These are phyloP conservation scores for Hypsizygus marmoreus DNA, from an alignment of 768 basidiomycete species.

Conservation along the genomic window DNA sequence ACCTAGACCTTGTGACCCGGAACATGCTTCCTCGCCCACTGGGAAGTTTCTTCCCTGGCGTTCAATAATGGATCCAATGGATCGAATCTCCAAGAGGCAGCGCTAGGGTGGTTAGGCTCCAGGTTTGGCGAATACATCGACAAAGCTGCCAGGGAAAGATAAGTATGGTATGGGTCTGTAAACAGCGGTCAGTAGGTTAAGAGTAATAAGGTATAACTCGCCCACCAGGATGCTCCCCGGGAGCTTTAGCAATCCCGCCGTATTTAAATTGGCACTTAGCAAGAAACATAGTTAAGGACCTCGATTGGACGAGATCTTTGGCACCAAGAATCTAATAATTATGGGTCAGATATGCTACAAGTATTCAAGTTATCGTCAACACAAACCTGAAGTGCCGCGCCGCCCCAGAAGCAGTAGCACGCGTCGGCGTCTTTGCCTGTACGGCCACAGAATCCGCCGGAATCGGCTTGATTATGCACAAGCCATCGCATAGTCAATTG, in stretches of 20 bases:
- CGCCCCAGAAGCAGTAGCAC: conserved; percentile 97
- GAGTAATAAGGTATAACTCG: too few relatives aligned
- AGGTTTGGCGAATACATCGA: conserved; percentile 59
- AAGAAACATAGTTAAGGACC: conserved; percentile 63
- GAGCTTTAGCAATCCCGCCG: conserved; percentile 87
- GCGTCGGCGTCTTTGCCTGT: conserved; percentile 88
- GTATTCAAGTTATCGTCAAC: not conserved
- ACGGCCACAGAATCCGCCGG: conserved; percentile 86
- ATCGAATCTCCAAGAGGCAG: conserved; percentile 56
- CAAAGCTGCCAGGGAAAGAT: conserved; percentile 82
- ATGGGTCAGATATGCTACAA: not conserved
- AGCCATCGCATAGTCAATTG: conserved; percentile 75
- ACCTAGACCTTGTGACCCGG: conserved; percentile 24
- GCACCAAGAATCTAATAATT: conserved; percentile 66
- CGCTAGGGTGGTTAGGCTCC: conserved; percentile 28
- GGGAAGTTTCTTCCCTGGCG: conserved; percentile 60
- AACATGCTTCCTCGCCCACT: conserved; percentile 68
- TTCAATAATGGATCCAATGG: conserved; percentile 73
- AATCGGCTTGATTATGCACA: conserved; percentile 62
- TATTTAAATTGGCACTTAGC: conserved; percentile 81
- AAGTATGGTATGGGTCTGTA: conserved; percentile 93
- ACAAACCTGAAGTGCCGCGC: conserved; percentile 74
- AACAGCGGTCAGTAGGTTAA: not conserved
- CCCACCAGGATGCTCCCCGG: conserved; percentile 80
- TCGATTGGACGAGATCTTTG: conserved; percentile 54